Evolutionary conservation across 306 rosid species (phyloP), one percentile per base, ranked within the genome.

Genomic region (Clitoria ternatea): DNA sequence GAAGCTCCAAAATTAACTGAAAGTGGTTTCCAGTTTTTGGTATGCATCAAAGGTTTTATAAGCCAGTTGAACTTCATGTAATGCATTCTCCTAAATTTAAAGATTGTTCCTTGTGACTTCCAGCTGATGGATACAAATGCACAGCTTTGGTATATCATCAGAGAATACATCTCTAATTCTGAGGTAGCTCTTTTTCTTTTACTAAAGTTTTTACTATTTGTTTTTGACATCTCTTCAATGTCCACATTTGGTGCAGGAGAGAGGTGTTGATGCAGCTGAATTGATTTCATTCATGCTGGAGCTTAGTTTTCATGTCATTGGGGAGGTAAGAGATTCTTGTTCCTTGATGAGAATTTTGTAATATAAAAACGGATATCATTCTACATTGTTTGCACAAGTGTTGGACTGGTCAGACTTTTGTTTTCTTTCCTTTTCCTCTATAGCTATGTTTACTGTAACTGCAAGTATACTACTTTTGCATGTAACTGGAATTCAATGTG

Each of bases 21-120:
- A 69, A 91, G 96, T 85, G 99, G 96, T 72, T 94, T 94, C 85
- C 99, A 94, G 81, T 94, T 94, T 82, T 86, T 94, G 99, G 99
- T 94, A 85, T 80, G 96, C 79, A 62, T 43, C 76, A 54, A 67
- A 72, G 73, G 68, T 61, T 67, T 53, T 74, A 72, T 81, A 53
- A 53, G 67, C 60, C 26, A 52, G 59, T 66, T 77, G 32, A 76
- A 76, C 45, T 83, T 61, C 63, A 72, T 77, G 64, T 32, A 30
- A 55, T 80, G 44, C 73, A 47, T 67, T 73, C 78, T 77, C 69
- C 68, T 64, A 64, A 70, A 72, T 66, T 52, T 68, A 43, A 49
- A 73, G 26, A 67, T 63, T 81, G 45, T 77, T 76, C 47, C 73
- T 36, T 77, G 78, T 78, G 66, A 72, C 77, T 79, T 35, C 37